phyloP scores from a whole-genome alignment of 2,329 filamentous ascomycete species.

The Endothia cerciana region DNA sequence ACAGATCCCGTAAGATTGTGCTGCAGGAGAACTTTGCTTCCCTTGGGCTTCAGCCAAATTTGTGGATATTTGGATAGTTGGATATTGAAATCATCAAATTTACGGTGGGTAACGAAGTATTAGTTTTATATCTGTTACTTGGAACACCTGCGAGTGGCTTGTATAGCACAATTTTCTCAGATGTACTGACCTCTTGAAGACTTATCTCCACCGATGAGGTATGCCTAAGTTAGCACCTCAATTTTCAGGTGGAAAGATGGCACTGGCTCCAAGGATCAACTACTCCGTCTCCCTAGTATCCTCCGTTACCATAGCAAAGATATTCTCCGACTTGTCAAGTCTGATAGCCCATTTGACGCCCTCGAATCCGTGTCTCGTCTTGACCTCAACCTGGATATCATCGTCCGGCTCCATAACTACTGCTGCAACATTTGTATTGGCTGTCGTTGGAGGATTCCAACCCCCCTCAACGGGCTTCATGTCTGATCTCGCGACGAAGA shows the following conservation, averaged over 20 bases:
- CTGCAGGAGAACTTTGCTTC: too few species aligned
- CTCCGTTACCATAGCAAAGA: slow-evolving; percentile 22
- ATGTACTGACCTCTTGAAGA: too few species aligned
- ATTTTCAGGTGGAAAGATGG: background rate
- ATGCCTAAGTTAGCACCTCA: too few species aligned
- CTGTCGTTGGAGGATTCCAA: slow-evolving; percentile 35
- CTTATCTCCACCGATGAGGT: too few species aligned
- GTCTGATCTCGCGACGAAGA: slow-evolving; percentile 35
- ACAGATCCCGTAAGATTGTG: too few species aligned
- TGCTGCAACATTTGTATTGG: slow-evolving; percentile 36
- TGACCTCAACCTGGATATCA: slow-evolving; percentile 21
- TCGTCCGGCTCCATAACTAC: slow-evolving; percentile 36
- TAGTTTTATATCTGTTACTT: too few species aligned
- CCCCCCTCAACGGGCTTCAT: slow-evolving; percentile 32
- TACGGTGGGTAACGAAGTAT: too few species aligned
- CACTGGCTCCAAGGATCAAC: background rate
- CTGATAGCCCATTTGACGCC: slow-evolving; percentile 10
- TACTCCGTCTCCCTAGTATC: background rate
- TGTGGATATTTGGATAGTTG: too few species aligned
- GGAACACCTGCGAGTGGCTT: too few species aligned
- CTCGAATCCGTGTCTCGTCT: slow-evolving; percentile 15
- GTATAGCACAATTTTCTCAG: too few species aligned
- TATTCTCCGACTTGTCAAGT: slow-evolving; percentile 16
- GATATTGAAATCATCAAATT: too few species aligned
- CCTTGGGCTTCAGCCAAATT: too few species aligned